phyloP scores from a whole-genome alignment of 1,284 basidiomycete species.

The Ganoderma boninense region DNA sequence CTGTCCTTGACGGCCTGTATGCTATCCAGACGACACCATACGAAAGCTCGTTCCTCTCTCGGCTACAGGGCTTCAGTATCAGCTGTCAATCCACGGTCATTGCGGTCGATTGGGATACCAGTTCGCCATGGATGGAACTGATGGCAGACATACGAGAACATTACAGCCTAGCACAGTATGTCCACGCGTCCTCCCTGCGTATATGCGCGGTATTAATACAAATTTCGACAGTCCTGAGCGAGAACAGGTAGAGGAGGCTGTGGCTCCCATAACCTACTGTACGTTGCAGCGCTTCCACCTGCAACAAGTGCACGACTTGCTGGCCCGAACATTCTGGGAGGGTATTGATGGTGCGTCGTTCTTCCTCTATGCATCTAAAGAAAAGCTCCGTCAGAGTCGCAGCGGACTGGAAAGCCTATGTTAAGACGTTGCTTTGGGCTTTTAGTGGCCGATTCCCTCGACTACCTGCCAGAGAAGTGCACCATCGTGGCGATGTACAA shows the following conservation, averaged over 20 bases:
- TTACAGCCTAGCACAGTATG: slow-evolving; percentile 65
- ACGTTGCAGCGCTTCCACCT: slow-evolving; percentile 67
- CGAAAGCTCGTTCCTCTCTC: slow-evolving; percentile 67
- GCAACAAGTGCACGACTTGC: slow-evolving; percentile 72
- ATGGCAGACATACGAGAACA: slow-evolving; percentile 76
- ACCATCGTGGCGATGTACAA: slow-evolving; percentile 78
- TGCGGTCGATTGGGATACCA: slow-evolving; percentile 74
- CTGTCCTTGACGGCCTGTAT: slow-evolving; percentile 62
- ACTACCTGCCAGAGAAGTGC: slow-evolving; percentile 71
- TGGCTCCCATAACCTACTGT: slow-evolving; percentile 69
- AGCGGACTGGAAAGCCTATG: too few relatives aligned
- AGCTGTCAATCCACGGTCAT: slow-evolving; percentile 40
- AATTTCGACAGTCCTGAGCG: slow-evolving; percentile 58
- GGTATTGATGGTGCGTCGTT: slow-evolving; percentile 69
- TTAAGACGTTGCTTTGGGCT: slow-evolving; percentile 9
- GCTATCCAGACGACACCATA: slow-evolving; percentile 68
- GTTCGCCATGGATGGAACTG: slow-evolving; percentile 74
- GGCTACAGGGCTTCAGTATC: slow-evolving; percentile 53
- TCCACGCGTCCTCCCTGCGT: slow-evolving; percentile 7
- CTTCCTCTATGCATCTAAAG: not conserved
- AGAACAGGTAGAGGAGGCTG: slow-evolving; percentile 49
- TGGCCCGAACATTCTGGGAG: slow-evolving; percentile 73
- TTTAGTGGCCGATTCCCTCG: slow-evolving; percentile 72
- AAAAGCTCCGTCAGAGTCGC: too few relatives aligned
- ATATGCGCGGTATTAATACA: not conserved